A percentile compares a stretch with the other conserved stretches of the same genome.
Evolutionary conservation across 2,329 filamentous ascomycete species (phyloP).

Genomic region (Stenocarpella maydis): DNA sequence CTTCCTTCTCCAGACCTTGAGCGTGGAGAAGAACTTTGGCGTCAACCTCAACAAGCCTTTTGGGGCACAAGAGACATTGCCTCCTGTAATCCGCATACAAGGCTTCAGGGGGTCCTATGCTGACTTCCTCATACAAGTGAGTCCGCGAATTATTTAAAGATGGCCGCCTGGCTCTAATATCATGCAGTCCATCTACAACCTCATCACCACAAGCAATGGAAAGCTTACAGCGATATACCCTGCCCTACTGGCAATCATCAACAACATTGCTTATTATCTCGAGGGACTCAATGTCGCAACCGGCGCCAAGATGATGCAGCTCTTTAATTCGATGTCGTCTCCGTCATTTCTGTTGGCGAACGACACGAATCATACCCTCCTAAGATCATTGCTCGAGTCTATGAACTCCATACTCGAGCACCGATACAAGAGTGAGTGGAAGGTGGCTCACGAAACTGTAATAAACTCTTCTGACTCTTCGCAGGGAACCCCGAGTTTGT

Average conservation of each 20-base stretch:
- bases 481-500: slow-evolving; percentile 83
- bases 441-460: neutral
- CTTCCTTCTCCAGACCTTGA: slow-evolving; percentile 95
- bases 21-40: slow-evolving; percentile 90
- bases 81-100: slow-evolving; percentile 79
- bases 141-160: slow-evolving; percentile 42
- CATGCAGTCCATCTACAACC: slow-evolving; percentile 81
- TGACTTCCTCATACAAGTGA: slow-evolving; percentile 89
- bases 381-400: slow-evolving; percentile 85
- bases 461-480: slow-evolving; percentile 33
- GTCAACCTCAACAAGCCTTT: slow-evolving; percentile 89
- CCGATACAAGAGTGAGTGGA: slow-evolving; percentile 74
- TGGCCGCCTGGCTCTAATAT: slow-evolving; percentile 43
- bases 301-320: slow-evolving; percentile 83
- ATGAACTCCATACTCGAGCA: slow-evolving; percentile 92
- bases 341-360: slow-evolving; percentile 92
- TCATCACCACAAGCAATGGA: slow-evolving; percentile 91
- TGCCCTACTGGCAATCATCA: slow-evolving; percentile 88
- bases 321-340: slow-evolving; percentile 92
- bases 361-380: slow-evolving; percentile 84
- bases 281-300: slow-evolving; percentile 78
- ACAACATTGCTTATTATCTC: slow-evolving; percentile 88
- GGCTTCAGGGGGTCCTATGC: slow-evolving; percentile 91
- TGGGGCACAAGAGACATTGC: slow-evolving; percentile 86
- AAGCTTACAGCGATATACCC: slow-evolving; percentile 92